A percentile compares a stretch with the other conserved stretches of the same genome.
Evolutionary conservation across 2,329 filamentous ascomycete species (phyloP).

Genomic region (Magnaporthiopsis incrustans): DNA sequence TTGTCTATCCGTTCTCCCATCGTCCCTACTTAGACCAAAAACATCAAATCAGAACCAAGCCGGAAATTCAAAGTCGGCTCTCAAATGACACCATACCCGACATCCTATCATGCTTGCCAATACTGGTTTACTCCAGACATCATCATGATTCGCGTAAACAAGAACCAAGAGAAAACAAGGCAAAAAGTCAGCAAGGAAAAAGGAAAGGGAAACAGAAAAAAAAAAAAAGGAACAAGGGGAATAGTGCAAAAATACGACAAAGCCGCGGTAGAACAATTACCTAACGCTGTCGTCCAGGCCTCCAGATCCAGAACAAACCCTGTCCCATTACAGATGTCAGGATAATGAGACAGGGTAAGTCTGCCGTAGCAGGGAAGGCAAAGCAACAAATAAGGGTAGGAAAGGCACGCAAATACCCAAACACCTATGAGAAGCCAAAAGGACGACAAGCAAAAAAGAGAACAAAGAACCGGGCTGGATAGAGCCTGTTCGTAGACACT

Average conservation of each 20-base stretch:
- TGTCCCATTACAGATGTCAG: not conserved
- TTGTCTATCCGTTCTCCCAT: not conserved
- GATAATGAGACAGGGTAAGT: no score
- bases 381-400: not conserved
- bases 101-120: slow-evolving; percentile 1
- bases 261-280: not conserved
- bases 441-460: not conserved
- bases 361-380: not conserved
- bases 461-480: not conserved
- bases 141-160: slow-evolving; percentile 2
- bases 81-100: not conserved
- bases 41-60: not conserved
- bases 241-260: not conserved
- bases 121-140: not conserved
- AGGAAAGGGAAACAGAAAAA: not conserved
- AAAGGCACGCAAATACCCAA: not conserved
- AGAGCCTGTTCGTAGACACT: not conserved
- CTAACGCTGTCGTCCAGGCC: not conserved
- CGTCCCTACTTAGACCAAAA: not conserved
- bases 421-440: not conserved
- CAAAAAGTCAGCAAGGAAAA: not conserved
- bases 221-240: not conserved
- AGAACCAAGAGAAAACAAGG: not conserved
- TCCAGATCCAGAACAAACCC: not conserved
- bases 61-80: not conserved